Evolutionary conservation across 257 asterid genomes (phyloP).

Genomic region (Nicotiana otophora): DNA sequence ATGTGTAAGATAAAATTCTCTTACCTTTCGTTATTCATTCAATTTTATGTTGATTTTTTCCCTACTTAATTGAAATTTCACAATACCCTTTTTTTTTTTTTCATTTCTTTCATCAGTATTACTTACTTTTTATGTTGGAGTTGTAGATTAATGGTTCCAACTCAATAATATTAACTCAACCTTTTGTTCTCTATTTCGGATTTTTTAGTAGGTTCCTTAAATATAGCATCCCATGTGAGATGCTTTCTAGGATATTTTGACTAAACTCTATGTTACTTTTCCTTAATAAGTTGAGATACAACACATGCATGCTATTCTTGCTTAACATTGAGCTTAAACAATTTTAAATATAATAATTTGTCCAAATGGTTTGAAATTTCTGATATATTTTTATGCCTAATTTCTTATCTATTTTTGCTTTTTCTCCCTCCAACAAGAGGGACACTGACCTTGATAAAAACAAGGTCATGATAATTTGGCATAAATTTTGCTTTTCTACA

Average conservation of each 20-base stretch:
- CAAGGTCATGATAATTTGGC: neutral
- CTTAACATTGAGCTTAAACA: neutral
- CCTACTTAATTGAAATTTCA: too few relatives aligned
- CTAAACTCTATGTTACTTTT: neutral
- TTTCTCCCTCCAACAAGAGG: neutral
- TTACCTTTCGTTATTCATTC: neutral
- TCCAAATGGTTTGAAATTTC: neutral
- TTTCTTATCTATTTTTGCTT: neutral
- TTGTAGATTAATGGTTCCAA: neutral
- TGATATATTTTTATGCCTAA: neutral
- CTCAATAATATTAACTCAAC: neutral
- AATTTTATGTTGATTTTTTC: neutral
- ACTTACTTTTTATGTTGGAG: neutral
- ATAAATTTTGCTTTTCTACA: too few relatives aligned
- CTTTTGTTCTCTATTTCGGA: neutral
- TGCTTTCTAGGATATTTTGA: neutral
- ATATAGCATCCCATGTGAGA: neutral
- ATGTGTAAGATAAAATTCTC: constrained; percentile 38
- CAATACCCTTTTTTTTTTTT: too few relatives aligned
- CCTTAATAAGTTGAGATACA: neutral
- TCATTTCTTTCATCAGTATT: too few relatives aligned
- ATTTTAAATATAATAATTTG: neutral
- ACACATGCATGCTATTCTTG: neutral
- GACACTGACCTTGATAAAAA: neutral
- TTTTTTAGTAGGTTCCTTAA: neutral